These are phyloP conservation scores for Penicillium waksmanii DNA, from an alignment of 495 filamentous ascomycete genomes.

Conservation along the genomic window DNA sequence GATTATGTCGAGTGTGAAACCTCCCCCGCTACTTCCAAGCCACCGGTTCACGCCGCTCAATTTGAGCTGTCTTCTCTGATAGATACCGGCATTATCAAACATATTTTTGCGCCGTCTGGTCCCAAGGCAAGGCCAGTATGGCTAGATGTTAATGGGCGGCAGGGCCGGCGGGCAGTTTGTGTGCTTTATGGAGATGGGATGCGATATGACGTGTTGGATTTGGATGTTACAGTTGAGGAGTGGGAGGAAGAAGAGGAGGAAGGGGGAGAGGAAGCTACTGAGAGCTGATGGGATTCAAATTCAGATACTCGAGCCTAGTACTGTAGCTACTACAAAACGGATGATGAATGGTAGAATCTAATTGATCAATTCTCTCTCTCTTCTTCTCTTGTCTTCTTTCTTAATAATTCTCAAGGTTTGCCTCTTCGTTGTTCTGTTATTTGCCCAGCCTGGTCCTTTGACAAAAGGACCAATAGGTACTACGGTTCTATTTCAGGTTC, in stretches of 20 bases:
- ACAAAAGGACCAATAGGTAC: too few relatives aligned
- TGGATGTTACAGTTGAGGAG: constrained; percentile 49
- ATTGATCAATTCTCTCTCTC: too few relatives aligned
- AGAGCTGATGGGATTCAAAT: background rate
- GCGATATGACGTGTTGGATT: constrained; percentile 60
- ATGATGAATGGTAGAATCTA: too few relatives aligned
- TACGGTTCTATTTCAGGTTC: too few relatives aligned
- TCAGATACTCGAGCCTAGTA: background rate
- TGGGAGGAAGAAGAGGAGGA: constrained; percentile 27
- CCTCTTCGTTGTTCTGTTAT: too few relatives aligned
- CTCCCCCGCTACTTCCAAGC: constrained; percentile 13
- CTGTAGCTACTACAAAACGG: too few relatives aligned
- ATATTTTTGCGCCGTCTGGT: constrained; percentile 42
- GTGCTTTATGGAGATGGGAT: constrained; percentile 58
- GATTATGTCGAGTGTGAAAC: constrained; percentile 23
- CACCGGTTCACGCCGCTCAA: constrained; percentile 20
- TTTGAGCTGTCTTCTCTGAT: constrained; percentile 29
- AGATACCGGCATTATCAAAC: constrained; percentile 28
- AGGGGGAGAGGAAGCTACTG: constrained; percentile 3
- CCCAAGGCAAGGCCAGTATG: constrained; percentile 46
- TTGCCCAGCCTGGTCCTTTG: too few relatives aligned
- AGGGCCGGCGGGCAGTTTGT: constrained; percentile 56
- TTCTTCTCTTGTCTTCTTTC: too few relatives aligned
- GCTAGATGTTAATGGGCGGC: constrained; percentile 59
- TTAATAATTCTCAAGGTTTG: too few relatives aligned